phyloP scores from a whole-genome alignment of 768 basidiomycete genomes.

The Kondoa subrosea region DNA sequence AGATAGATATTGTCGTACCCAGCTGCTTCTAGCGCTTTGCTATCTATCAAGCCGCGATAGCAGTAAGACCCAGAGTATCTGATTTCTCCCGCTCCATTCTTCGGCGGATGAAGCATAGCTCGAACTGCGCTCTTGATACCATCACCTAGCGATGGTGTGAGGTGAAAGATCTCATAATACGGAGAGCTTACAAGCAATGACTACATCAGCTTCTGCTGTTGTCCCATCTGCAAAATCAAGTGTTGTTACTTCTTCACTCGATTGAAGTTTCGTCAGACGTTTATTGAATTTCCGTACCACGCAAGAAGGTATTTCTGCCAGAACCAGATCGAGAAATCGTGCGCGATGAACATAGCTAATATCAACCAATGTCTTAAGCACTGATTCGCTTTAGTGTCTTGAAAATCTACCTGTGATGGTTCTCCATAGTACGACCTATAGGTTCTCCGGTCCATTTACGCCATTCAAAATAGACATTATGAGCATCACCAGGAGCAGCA shows the following conservation, averaged over 20 bases:
- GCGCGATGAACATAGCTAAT: not conserved
- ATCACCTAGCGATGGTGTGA: not conserved
- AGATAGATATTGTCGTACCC: not conserved
- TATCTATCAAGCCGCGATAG: not conserved
- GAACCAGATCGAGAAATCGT: not conserved
- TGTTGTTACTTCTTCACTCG: not conserved
- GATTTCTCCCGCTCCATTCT: not conserved
- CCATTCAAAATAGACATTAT: not conserved
- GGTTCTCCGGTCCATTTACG: not conserved
- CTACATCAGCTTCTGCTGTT: not conserved
- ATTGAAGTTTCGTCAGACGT: not conserved
- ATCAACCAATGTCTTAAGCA: not conserved
- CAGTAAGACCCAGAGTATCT: not conserved
- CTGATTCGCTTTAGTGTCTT: too few relatives aligned
- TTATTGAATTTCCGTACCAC: not conserved
- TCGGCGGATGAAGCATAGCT: not conserved
- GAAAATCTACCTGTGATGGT: too few relatives aligned
- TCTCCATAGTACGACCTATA: too few relatives aligned
- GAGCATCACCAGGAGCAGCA: not conserved
- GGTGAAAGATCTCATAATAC: not conserved
- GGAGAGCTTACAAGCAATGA: not conserved
- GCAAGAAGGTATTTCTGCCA: not conserved
- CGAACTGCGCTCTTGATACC: not conserved
- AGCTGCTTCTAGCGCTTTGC: not conserved
- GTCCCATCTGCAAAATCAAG: not conserved